Percentiles rank a stretch among this genome's conserved stretches.
phyloP scores from a whole-genome alignment of 2,329 filamentous ascomycete species.

The Scedosporium aurantiacum region DNA sequence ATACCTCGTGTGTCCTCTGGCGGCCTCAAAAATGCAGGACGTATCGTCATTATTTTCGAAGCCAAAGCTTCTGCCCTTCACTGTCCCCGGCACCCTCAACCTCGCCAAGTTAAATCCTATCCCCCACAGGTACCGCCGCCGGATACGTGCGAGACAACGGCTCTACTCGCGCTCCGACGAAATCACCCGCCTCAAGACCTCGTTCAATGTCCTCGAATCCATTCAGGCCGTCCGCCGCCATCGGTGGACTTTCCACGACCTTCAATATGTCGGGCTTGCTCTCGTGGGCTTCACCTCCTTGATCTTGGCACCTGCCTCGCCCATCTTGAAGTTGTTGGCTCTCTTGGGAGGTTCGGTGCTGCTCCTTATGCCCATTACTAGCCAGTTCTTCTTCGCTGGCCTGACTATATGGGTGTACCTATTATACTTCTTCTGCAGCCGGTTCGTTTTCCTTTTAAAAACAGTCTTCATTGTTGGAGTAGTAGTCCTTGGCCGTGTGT shows the following conservation, averaged over 20 bases:
- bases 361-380: conserved; percentile 69
- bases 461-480: background rate
- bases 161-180: conserved; percentile 34
- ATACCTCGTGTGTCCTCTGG: too few relatives aligned
- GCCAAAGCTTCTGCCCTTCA: conserved; percentile 25
- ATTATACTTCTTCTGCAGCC: conserved; percentile 83
- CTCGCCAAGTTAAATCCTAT: conserved; percentile 31
- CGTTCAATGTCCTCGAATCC: conserved; percentile 70
- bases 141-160: conserved; percentile 22
- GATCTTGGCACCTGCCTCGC: conserved; percentile 70
- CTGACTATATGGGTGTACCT: conserved; percentile 78
- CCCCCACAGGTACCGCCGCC: conserved; percentile 25
- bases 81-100: conserved; percentile 29
- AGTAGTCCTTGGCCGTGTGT: conserved; percentile 4
- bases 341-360: conserved; percentile 57
- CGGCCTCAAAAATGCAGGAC: conserved; percentile 24
- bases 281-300: conserved; percentile 73
- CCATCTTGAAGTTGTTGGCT: conserved; percentile 64
- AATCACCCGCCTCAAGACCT: conserved; percentile 67
- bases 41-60: conserved; percentile 25
- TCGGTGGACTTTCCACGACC: conserved; percentile 71
- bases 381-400: conserved; percentile 85
- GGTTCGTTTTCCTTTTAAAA: conserved; percentile 56
- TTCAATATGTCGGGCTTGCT: conserved; percentile 69
- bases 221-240: conserved; percentile 65